Conservation (phyloP, 345 rosid genomes). For the Salix koriyanagi region DNA sequence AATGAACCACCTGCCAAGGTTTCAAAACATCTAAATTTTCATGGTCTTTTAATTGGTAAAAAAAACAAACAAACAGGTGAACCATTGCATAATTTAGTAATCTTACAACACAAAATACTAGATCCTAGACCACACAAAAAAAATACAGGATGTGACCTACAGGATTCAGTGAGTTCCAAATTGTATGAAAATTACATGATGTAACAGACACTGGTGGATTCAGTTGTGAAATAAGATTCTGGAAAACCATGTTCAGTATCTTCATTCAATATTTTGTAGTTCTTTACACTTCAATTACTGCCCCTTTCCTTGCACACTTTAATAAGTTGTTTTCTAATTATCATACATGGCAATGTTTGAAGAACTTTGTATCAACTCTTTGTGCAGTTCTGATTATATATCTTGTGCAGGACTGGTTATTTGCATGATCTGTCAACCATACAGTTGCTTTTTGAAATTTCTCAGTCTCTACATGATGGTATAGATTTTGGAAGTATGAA, state of each 20-base stretch:
- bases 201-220: background rate
- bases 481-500: constrained; percentile 52
- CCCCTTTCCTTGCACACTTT: background rate
- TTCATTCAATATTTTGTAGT: background rate
- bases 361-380: constrained; percentile 2
- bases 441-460: constrained; percentile 70
- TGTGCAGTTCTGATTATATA: constrained; percentile 5
- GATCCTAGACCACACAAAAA: background rate
- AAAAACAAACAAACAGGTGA: background rate
- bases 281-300: background rate
- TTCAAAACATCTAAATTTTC: background rate
- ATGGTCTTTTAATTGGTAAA: background rate
- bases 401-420: constrained; percentile 54
- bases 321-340: background rate
- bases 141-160: background rate
- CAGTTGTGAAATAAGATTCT: background rate
- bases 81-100: background rate
- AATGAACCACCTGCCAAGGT: background rate
- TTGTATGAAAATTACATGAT: background rate
- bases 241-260: background rate
- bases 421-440: constrained; percentile 52
- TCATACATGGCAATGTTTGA: constrained; percentile 3
- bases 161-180: background rate
- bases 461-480: constrained; percentile 59
- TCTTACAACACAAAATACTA: background rate